Evolutionary conservation across 306 rosid genomes (phyloP).

Genomic region (Vigna hirtella): DNA sequence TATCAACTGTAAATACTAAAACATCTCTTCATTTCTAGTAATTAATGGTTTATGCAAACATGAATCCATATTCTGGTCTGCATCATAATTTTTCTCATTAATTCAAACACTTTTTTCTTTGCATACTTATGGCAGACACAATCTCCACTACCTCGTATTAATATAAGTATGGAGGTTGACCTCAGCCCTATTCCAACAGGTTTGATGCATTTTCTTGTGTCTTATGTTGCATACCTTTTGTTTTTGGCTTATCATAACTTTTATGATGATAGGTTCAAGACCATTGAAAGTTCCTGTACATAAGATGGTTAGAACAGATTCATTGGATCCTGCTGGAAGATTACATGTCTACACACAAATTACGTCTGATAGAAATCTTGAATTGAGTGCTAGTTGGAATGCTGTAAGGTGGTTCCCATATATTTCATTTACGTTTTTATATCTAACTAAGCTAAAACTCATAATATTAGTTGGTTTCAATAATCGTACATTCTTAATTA

Average conservation of each 20-base stretch:
- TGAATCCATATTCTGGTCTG: slow-evolving; percentile 16
- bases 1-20: slow-evolving; percentile 15
- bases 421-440: slow-evolving; percentile 33
- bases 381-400: slow-evolving; percentile 60
- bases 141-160: slow-evolving; percentile 52
- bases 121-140: slow-evolving; percentile 57
- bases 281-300: slow-evolving; percentile 79
- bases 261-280: slow-evolving; percentile 62
- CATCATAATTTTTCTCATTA: slow-evolving; percentile 26
- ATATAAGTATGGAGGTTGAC: slow-evolving; percentile 52
- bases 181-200: slow-evolving; percentile 58
- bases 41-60: neutral
- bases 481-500: slow-evolving; percentile 11
- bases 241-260: slow-evolving; percentile 25
- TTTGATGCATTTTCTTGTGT: slow-evolving; percentile 42
- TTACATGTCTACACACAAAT: slow-evolving; percentile 78
- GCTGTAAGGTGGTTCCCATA: slow-evolving; percentile 70
- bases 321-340: slow-evolving; percentile 87
- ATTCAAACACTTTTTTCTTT: slow-evolving; percentile 33
- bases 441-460: neutral
- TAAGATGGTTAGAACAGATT: slow-evolving; percentile 91
- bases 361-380: slow-evolving; percentile 54
- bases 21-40: slow-evolving; percentile 27
- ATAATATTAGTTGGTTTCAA: neutral
- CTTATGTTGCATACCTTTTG: slow-evolving; percentile 35